Percentiles rank a stretch among this genome's conserved stretches.
Conservation (phyloP, 2,329 filamentous ascomycete species). For the Fusarium chaquense region DNA sequence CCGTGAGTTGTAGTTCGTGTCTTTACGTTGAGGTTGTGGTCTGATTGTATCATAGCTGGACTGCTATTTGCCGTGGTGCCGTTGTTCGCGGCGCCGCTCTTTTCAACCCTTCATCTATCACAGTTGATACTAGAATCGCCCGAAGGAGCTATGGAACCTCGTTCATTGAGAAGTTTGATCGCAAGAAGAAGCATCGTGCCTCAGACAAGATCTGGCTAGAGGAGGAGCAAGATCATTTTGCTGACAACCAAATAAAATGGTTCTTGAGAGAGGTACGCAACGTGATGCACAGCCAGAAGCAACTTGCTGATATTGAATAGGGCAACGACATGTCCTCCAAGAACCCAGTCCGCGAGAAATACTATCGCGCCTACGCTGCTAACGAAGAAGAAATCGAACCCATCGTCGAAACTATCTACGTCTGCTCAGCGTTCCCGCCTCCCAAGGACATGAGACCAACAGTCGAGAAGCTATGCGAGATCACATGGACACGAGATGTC, state of each 20-base stretch:
- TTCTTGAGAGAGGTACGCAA: background rate
- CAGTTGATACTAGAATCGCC: conserved; percentile 43
- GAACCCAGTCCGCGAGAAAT: background rate
- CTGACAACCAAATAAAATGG: background rate
- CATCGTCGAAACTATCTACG: conserved; percentile 6
- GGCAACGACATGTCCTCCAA: conserved; percentile 21
- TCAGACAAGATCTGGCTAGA: conserved; percentile 36
- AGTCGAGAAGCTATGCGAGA: conserved; percentile 32
- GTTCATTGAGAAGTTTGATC: too few species aligned
- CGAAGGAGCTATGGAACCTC: conserved; percentile 46
- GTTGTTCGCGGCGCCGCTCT: conserved; percentile 42
- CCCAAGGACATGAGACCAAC: rapidly evolving
- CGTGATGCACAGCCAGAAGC: too few species aligned
- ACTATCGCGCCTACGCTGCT: too few species aligned
- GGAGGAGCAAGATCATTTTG: rapidly evolving
- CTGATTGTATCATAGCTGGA: conserved; percentile 48
- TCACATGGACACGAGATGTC: conserved; percentile 35
- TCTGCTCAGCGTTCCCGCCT: background rate
- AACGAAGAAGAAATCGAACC: too few species aligned
- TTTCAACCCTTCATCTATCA: too few species aligned
- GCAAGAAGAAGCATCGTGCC: background rate
- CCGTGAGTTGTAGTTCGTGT: conserved; percentile 49
- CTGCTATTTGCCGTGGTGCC: conserved; percentile 52
- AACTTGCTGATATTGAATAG: background rate
- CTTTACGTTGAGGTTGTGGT: too few species aligned